Conservation (phyloP, 306 rosid genomes). For the Castanopsis chinensis region DNA sequence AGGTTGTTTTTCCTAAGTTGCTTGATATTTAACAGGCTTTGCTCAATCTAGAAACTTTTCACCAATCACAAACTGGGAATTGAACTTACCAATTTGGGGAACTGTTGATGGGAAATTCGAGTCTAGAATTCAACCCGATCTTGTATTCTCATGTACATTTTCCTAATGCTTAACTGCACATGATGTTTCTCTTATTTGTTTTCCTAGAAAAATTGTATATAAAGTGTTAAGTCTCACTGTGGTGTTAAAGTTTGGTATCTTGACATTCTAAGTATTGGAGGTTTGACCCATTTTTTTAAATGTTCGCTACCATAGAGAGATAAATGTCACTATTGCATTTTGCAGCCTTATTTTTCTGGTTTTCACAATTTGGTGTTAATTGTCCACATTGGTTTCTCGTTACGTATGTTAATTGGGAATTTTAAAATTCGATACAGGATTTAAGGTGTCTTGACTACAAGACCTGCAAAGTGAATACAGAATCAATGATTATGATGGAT, state of each 20-base stretch:
- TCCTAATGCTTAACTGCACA: too few species aligned
- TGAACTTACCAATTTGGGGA: not conserved
- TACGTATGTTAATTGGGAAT: not conserved
- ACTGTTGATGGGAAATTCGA: not conserved
- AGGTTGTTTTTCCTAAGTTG: not conserved
- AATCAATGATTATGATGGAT: slow-evolving; percentile 6
- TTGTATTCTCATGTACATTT: too few species aligned
- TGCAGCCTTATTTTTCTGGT: not conserved
- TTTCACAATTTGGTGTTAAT: not conserved
- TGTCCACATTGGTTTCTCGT: not conserved
- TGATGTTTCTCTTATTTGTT: too few species aligned
- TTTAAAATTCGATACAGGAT: slow-evolving; percentile 36
- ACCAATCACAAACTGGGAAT: not conserved
- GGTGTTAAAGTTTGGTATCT: not conserved
- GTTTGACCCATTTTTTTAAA: not conserved
- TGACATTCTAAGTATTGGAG: not conserved
- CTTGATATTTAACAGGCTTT: not conserved
- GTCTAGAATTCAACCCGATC: too few species aligned
- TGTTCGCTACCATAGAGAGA: not conserved
- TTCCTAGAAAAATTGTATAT: not conserved
- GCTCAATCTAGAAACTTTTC: not conserved
- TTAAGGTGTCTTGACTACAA: slow-evolving; percentile 18
- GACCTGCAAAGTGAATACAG: slow-evolving; percentile 16
- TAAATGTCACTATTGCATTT: not conserved
- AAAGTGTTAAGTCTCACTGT: not conserved